Conservation (phyloP, 228 moss, liverwort and hornwort species). For the Sphagnum magellanicum region DNA sequence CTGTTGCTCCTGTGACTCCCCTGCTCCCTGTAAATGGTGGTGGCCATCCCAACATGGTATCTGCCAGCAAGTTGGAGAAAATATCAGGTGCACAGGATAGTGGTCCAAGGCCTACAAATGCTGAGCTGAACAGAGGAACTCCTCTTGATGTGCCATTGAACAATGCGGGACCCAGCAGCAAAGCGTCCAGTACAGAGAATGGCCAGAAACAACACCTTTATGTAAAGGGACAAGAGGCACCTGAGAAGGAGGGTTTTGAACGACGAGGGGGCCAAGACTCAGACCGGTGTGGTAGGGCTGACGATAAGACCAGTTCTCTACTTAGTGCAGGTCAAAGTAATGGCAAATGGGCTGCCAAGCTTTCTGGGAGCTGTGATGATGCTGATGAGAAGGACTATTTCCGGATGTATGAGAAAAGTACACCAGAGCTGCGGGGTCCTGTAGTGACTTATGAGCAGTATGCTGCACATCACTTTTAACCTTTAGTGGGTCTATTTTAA, state of each 20-base stretch:
- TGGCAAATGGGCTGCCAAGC: constrained; percentile 47
- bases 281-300: constrained; percentile 57
- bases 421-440: constrained; percentile 64
- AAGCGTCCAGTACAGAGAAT: constrained; percentile 45
- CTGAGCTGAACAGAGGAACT: constrained; percentile 39
- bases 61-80: constrained; percentile 35
- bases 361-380: constrained; percentile 41
- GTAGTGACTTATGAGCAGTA: constrained; percentile 65
- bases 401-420: constrained; percentile 61
- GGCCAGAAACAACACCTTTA: constrained; percentile 44
- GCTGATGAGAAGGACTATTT: constrained; percentile 51
- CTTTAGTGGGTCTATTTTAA: background rate
- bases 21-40: constrained; percentile 27
- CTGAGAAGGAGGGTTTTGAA: constrained; percentile 49
- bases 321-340: constrained; percentile 41
- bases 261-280: constrained; percentile 30
- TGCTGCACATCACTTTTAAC: constrained; percentile 13
- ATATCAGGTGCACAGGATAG: constrained; percentile 7
- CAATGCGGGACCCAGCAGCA: constrained; percentile 37
- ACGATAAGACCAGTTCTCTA: constrained; percentile 32
- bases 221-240: constrained; percentile 40
- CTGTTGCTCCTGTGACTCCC: constrained; percentile 44
- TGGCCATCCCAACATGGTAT: constrained; percentile 25
- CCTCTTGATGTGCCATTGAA: constrained; percentile 36
- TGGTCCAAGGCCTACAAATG: constrained; percentile 27